phyloP scores from a whole-genome alignment of 2,329 filamentous ascomycete species.

The Knufia petricola region DNA sequence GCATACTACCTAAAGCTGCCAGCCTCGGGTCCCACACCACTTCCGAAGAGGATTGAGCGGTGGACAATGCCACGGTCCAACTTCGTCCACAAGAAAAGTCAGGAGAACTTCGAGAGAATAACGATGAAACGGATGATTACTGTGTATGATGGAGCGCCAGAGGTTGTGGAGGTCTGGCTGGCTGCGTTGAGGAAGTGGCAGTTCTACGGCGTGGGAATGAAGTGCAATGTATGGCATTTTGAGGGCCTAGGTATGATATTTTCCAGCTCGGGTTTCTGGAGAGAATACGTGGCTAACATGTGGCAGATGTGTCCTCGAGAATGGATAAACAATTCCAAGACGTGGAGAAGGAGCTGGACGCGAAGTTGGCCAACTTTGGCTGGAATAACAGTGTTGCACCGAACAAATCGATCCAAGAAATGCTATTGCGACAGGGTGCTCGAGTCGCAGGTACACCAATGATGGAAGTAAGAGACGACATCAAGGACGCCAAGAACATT shows the following conservation, averaged over 20 bases:
- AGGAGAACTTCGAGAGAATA: slow-evolving; percentile 94
- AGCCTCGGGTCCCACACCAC: slow-evolving; percentile 72
- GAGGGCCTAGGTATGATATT: slow-evolving; percentile 52
- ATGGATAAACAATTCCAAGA: slow-evolving; percentile 32
- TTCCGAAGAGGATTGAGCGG: slow-evolving; percentile 77
- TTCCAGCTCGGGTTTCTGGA: not conserved
- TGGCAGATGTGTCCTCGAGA: slow-evolving; percentile 31
- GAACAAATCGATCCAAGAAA: slow-evolving; percentile 26
- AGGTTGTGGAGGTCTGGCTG: slow-evolving; percentile 83
- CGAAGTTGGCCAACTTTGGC: slow-evolving; percentile 34
- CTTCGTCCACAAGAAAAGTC: slow-evolving; percentile 94
- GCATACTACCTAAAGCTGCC: slow-evolving; percentile 89
- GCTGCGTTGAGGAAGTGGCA: slow-evolving; percentile 86
- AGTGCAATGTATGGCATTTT: slow-evolving; percentile 93
- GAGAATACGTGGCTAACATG: slow-evolving; percentile 3
- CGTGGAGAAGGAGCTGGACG: slow-evolving; percentile 32
- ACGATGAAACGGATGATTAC: slow-evolving; percentile 80
- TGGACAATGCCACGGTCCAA: slow-evolving; percentile 86
- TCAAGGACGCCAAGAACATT: slow-evolving; percentile 3
- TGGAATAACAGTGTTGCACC: slow-evolving; percentile 27
- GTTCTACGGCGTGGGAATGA: slow-evolving; percentile 96
- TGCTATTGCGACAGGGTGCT: slow-evolving; percentile 31
- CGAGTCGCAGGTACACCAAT: slow-evolving; percentile 29
- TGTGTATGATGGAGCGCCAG: slow-evolving; percentile 82
- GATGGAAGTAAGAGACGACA: slow-evolving; percentile 26